Base-by-base conservation (phyloP, 805 yeast genomes). In the Kuraishia piskuri region DNA sequence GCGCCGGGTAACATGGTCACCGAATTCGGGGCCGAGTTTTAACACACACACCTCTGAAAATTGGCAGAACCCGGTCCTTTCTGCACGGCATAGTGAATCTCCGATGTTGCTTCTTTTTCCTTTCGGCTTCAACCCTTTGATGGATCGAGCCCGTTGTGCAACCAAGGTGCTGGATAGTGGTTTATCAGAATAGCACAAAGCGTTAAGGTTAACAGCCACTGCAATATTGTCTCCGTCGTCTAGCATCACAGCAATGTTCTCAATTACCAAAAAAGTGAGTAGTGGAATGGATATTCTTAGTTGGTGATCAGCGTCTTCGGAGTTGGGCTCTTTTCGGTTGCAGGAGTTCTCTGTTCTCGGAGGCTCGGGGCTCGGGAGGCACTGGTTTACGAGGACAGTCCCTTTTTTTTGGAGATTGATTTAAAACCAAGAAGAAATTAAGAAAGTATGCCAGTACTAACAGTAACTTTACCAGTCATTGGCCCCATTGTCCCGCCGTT, bases 401-500 rank as follows among this genome's bases (percentile, higher is more conserved):
- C 40, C 17, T 9, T 31, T 31, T 31, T 31, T 31, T 31, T 9
- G 40, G 40, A 17, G 40, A 17, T 31, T 31, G 40, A 17, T 31
- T 31, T 17, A n/a, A n/a, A n/a, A n/a, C n/a, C n/a, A n/a, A n/a
- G n/a, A n/a, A n/a, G n/a, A n/a, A n/a, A n/a, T n/a, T n/a, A n/a
- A n/a, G n/a, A n/a, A n/a, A n/a, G n/a, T n/a, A n/a, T n/a, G n/a
- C 40, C 40, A 31, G 14, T 10, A 17, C 40, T 10, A 31, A 31
- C 40, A 12, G 17, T 12, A 10, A 31, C 40, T 44, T 8, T 22
- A 9, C 17, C 31, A 47, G 49, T 47, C 49, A 22, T 23, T 47
- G 49, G 49, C 25, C 26, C 49, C 31, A 20, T 22, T 23, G 23
- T 19, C 49, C 25, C 25, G 31, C 17, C 63, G 70, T 62, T 54